These are phyloP conservation scores for Aspergillus carbonarius DNA, from an alignment of 2,329 filamentous ascomycete genomes.

Conservation along the genomic window DNA sequence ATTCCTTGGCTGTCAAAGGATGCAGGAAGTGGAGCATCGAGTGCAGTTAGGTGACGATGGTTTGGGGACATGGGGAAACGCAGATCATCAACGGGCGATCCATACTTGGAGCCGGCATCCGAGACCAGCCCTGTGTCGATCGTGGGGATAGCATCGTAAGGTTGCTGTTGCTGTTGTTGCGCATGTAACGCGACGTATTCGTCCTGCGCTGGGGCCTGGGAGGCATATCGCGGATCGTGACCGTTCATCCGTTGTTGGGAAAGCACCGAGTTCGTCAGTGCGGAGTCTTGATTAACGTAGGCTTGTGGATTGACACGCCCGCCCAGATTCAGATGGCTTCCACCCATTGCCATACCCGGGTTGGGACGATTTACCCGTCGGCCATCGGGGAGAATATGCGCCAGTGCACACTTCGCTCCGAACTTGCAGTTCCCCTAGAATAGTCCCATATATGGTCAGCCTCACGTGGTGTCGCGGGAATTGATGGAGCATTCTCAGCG, in stretches of 20 bases:
- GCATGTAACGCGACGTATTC: slow-evolving; percentile 43
- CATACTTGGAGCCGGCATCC: slow-evolving; percentile 66
- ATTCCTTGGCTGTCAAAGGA: slow-evolving; percentile 97
- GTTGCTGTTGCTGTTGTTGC: slow-evolving; percentile 33
- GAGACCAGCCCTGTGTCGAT: slow-evolving; percentile 61
- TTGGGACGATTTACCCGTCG: slow-evolving; percentile 79
- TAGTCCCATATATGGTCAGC: slow-evolving; percentile 23
- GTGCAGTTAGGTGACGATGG: slow-evolving; percentile 73
- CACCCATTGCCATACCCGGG: slow-evolving; percentile 47
- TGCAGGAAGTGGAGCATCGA: slow-evolving; percentile 88
- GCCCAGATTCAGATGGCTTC: slow-evolving; percentile 62
- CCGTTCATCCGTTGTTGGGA: slow-evolving; percentile 58
- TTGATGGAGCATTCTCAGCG: neutral
- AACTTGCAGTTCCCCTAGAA: slow-evolving; percentile 96
- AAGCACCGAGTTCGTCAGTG: slow-evolving; percentile 72
- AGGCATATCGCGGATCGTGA: slow-evolving; percentile 47
- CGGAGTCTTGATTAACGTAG: slow-evolving; percentile 66
- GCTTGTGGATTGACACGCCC: slow-evolving; percentile 66
- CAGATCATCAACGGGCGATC: slow-evolving; percentile 77
- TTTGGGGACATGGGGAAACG: slow-evolving; percentile 79
- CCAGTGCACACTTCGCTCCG: slow-evolving; percentile 93
- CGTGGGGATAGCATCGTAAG: slow-evolving; percentile 53
- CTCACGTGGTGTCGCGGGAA: neutral
- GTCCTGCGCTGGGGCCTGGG: slow-evolving; percentile 44
- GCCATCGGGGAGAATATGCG: slow-evolving; percentile 92